Percentiles rank a stretch among this genome's conserved stretches.
phyloP scores from a whole-genome alignment of 768 basidiomycete species.

The Austroboletus eburneus region DNA sequence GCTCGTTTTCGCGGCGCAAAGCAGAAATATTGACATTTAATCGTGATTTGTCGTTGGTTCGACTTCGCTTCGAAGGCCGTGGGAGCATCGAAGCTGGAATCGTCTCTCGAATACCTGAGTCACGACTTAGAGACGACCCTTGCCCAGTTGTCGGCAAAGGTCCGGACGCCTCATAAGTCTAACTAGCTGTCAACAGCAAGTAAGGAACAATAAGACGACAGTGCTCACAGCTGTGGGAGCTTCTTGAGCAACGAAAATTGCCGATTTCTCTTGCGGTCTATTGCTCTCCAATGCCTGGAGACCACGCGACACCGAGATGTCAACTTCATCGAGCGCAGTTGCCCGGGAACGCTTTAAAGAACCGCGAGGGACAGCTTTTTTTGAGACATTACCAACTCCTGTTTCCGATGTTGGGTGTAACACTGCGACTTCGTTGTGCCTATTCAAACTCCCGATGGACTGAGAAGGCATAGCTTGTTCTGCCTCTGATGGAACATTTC shows the following conservation, averaged over 20 bases:
- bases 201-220: background rate
- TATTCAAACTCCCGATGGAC: background rate
- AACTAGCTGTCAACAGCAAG: background rate
- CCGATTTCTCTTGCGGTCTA: background rate
- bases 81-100: slow-evolving; percentile 1
- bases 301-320: background rate
- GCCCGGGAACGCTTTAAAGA: slow-evolving; percentile 6
- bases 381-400: background rate
- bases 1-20: slow-evolving; percentile 76
- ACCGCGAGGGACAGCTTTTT: background rate
- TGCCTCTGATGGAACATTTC: background rate
- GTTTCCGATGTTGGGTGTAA: background rate
- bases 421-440: background rate
- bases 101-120: slow-evolving; percentile 2
- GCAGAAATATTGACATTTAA: slow-evolving; percentile 67
- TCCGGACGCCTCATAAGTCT: background rate
- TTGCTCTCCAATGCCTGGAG: background rate
- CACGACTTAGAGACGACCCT: background rate
- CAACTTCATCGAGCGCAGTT: background rate
- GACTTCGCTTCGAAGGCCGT: slow-evolving; percentile 21
- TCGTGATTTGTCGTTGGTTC: slow-evolving; percentile 16
- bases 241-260: background rate
- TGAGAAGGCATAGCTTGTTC: background rate
- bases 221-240: slow-evolving; percentile 1
- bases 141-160: background rate